These are phyloP conservation scores for Solanum hybrid DNA, from an alignment of 305 asterid genomes.

Conservation along the genomic window DNA sequence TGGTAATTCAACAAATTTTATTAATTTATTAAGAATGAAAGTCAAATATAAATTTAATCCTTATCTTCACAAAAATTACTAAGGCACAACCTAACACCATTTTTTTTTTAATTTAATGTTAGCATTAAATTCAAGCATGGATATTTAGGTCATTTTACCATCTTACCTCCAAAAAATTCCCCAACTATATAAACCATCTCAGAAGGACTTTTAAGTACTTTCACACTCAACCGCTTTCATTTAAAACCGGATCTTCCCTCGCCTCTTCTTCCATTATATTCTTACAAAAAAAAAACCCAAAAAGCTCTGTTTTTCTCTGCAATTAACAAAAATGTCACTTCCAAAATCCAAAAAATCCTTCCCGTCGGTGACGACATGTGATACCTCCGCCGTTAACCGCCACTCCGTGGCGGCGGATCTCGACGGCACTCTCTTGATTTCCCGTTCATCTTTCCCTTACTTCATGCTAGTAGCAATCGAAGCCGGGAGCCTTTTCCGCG, in stretches of 20 bases:
- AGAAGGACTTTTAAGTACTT: neutral
- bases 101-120: neutral
- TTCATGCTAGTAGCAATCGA: conserved; percentile 96
- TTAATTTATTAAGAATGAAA: neutral
- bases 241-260: conserved; percentile 53
- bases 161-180: neutral
- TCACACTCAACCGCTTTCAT: conserved; percentile 9
- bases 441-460: conserved; percentile 91
- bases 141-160: neutral
- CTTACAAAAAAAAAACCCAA: neutral
- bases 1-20: neutral
- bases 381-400: conserved; percentile 27
- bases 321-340: neutral
- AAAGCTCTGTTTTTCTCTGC: conserved; percentile 6
- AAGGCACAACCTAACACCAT: neutral
- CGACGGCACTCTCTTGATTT: conserved; percentile 83
- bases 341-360: conserved; percentile 18
- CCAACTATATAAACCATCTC: neutral
- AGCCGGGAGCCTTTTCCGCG: conserved; percentile 89
- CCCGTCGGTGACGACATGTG: conserved; percentile 75
- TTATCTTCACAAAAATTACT: neutral
- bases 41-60: neutral
- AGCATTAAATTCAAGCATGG: conserved; percentile 13
- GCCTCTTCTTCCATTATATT: conserved; percentile 6
- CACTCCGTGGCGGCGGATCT: conserved; percentile 87